Conservation (phyloP, 495 filamentous ascomycete species). For the Lasiosphaeris hirsuta region DNA sequence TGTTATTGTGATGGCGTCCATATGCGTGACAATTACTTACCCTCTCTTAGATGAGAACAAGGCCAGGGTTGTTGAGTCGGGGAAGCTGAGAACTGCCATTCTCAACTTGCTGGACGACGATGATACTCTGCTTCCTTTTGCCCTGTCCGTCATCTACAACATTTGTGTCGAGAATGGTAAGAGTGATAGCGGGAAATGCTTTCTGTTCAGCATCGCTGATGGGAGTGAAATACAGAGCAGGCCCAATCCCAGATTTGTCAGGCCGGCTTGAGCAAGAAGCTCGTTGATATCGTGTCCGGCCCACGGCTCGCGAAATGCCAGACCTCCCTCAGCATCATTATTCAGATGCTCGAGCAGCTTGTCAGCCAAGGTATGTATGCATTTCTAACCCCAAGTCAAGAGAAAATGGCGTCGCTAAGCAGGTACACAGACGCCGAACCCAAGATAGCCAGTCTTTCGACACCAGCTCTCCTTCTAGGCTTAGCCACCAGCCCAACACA, state of each 20-base stretch:
- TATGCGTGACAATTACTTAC: neutral
- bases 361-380: slow-evolving; percentile 42
- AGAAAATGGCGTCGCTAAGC: neutral
- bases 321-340: slow-evolving; percentile 37
- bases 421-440: slow-evolving; percentile 33
- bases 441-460: slow-evolving; percentile 29
- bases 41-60: slow-evolving; percentile 63
- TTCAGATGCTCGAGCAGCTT: slow-evolving; percentile 50
- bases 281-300: slow-evolving; percentile 39
- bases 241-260: slow-evolving; percentile 51
- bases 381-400: neutral
- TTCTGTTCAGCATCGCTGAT: neutral
- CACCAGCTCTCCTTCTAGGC: slow-evolving; percentile 32
- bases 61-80: slow-evolving; percentile 57
- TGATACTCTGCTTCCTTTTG: slow-evolving; percentile 51
- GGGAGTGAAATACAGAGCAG: slow-evolving; percentile 35
- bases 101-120: slow-evolving; percentile 47
- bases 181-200: slow-evolving; percentile 1
- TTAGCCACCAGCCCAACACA: slow-evolving; percentile 24
- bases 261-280: slow-evolving; percentile 36
- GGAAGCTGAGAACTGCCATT: slow-evolving; percentile 56
- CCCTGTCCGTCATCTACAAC: slow-evolving; percentile 69
- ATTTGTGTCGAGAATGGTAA: slow-evolving; percentile 72
- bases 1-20: neutral
- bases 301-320: slow-evolving; percentile 27